Percentiles rank a stretch among this genome's conserved stretches.
These are phyloP conservation scores for Usnea hakonensis DNA, from an alignment of 495 filamentous ascomycete genomes.

Conservation along the genomic window DNA sequence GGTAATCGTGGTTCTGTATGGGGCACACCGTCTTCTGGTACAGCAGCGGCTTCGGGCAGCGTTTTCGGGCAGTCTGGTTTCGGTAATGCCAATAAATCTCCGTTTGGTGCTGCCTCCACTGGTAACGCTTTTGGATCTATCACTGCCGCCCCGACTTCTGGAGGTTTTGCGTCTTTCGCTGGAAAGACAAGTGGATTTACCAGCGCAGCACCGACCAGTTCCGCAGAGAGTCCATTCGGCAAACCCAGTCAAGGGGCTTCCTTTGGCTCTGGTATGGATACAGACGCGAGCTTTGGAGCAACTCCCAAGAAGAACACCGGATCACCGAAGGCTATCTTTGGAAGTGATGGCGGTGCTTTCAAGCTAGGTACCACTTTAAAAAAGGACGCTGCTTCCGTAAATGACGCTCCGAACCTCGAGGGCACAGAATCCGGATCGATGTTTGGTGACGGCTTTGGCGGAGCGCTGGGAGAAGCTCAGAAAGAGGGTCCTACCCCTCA, in stretches of 20 bases:
- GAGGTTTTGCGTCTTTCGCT: conserved; percentile 55
- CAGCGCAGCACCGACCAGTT: conserved; percentile 30
- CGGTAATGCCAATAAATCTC: conserved; percentile 15
- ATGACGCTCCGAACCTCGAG: conserved; percentile 48
- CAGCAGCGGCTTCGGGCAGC: conserved; percentile 19
- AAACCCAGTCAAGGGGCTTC: conserved; percentile 25
- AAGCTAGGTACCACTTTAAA: conserved; percentile 76
- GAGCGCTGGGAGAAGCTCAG: conserved; percentile 39
- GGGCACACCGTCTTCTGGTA: conserved; percentile 27
- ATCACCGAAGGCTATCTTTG: conserved; percentile 42
- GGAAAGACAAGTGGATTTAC: conserved; percentile 48
- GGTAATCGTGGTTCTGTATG: conserved; percentile 37
- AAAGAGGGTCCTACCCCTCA: conserved; percentile 38
- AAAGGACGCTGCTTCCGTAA: conserved; percentile 55
- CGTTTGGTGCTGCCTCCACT: conserved; percentile 21
- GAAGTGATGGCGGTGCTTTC: conserved; percentile 50
- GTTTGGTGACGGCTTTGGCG: conserved; percentile 52
- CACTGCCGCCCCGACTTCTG: conserved; percentile 23
- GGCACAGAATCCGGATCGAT: conserved; percentile 36
- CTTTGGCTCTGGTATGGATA: conserved; percentile 33
- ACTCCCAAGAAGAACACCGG: conserved; percentile 32
- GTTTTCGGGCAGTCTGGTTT: conserved; percentile 31
- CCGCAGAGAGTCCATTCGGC: conserved; percentile 19
- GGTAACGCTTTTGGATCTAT: conserved; percentile 8
- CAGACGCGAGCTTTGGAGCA: conserved; percentile 30